Conservation (phyloP, 441 rosid genomes). For the Adansonia rubrostipa region DNA sequence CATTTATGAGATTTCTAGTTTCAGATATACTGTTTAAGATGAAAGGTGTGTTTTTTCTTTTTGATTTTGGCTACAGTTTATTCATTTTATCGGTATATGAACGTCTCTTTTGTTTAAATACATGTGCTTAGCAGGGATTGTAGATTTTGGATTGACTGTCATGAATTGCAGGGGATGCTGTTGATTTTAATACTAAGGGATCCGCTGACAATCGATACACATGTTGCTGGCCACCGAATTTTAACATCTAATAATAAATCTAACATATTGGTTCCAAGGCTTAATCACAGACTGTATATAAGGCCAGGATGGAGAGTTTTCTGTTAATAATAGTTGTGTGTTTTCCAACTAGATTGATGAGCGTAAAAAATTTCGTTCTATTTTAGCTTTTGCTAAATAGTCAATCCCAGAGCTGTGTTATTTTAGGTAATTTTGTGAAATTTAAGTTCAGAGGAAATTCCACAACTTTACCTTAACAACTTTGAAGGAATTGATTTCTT, state of each 20-base stretch:
- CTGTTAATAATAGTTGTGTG: background rate
- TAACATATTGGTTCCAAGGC: background rate
- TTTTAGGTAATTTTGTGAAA: slow-evolving; percentile 12
- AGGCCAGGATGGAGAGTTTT: background rate
- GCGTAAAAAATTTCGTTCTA: background rate
- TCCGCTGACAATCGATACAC: background rate
- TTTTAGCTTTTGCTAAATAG: background rate
- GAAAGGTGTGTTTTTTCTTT: background rate
- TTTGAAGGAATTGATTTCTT: background rate
- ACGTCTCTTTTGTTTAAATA: background rate
- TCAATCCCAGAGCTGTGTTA: background rate
- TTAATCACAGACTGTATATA: background rate
- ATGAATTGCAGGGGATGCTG: background rate
- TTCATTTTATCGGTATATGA: background rate
- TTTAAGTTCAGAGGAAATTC: slow-evolving; percentile 1
- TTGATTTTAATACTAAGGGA: background rate
- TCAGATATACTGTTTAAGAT: slow-evolving; percentile 28
- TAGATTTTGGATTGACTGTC: background rate
- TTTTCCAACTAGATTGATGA: slow-evolving; percentile 1
- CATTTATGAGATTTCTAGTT: background rate
- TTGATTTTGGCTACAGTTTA: background rate
- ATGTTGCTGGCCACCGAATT: background rate
- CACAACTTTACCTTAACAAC: background rate
- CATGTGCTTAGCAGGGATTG: background rate
- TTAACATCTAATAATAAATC: background rate